Evolutionary conservation across 441 rosid species (phyloP).

Genomic region (Adansonia madagascariensis): DNA sequence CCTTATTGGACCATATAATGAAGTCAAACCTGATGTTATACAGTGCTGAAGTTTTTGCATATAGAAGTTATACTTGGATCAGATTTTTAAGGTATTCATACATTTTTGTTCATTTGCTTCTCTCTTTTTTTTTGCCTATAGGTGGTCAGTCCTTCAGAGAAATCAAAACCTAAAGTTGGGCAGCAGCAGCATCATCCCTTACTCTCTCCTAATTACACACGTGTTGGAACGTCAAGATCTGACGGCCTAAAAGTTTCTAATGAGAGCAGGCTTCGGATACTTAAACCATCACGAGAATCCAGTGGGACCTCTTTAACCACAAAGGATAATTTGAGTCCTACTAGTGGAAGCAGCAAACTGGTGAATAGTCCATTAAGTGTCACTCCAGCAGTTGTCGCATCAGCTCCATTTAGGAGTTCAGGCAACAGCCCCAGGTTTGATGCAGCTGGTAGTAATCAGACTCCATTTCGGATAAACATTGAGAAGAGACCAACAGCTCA

Average conservation of each 20-base stretch:
- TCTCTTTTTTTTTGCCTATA: conserved; percentile 9
- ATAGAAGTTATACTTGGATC: background rate
- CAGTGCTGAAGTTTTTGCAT: background rate
- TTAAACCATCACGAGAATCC: conserved; percentile 41
- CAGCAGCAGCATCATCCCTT: conserved; percentile 34
- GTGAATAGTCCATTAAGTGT: conserved; percentile 31
- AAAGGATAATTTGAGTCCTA: conserved; percentile 40
- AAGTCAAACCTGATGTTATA: background rate
- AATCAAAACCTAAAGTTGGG: conserved; percentile 34
- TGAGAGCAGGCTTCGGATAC: conserved; percentile 40
- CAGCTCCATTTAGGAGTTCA: conserved; percentile 33
- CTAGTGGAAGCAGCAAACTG: conserved; percentile 35
- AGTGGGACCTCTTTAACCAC: conserved; percentile 30
- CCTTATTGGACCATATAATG: background rate
- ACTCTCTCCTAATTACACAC: conserved; percentile 27
- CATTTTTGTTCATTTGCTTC: background rate
- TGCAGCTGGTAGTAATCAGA: conserved; percentile 32
- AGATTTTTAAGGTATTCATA: background rate
- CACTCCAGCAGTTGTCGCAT: conserved; percentile 27
- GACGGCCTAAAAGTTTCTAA: conserved; percentile 35
- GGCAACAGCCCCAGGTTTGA: conserved; percentile 27
- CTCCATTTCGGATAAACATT: conserved; percentile 6
- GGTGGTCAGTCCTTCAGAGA: conserved; percentile 40
- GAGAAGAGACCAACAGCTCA: conserved; percentile 51
- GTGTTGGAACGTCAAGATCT: conserved; percentile 33